Conservation (phyloP, 768 basidiomycete species). For the Tulasnella sp. region DNA sequence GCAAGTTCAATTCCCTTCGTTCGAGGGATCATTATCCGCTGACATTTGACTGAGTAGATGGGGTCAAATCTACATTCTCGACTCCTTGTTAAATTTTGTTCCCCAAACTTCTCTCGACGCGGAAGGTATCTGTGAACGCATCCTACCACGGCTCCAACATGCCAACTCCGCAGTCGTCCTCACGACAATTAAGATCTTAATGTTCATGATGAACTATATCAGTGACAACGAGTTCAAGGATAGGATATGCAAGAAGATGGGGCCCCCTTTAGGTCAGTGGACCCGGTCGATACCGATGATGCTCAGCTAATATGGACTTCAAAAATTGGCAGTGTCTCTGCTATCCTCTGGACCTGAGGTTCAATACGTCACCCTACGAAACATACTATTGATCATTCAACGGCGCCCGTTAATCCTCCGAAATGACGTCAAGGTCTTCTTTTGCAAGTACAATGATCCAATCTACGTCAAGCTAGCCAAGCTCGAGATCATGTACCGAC, state of each 20-base stretch:
- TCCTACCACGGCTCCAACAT: constrained; percentile 88
- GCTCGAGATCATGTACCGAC: constrained; percentile 96
- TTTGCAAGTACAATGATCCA: constrained; percentile 99
- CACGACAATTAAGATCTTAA: constrained; percentile 91
- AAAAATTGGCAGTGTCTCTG: constrained; percentile 59
- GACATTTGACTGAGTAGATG: constrained; percentile 52
- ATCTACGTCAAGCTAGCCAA: constrained; percentile 99
- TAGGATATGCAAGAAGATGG: constrained; percentile 94
- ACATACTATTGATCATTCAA: constrained; percentile 96
- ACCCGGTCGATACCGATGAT: background rate
- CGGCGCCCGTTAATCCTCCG: constrained; percentile 83
- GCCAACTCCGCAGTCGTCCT: constrained; percentile 99
- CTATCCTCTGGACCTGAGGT: constrained; percentile 97
- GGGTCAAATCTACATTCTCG: constrained; percentile 98
- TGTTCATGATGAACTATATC: constrained; percentile 99
- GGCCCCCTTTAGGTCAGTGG: constrained; percentile 78
- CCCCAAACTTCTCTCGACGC: constrained; percentile 83
- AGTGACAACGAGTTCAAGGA: constrained; percentile 78
- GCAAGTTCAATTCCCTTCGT: constrained; percentile 44
- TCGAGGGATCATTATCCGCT: background rate
- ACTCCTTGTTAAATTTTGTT: constrained; percentile 88
- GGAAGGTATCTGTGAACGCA: constrained; percentile 90
- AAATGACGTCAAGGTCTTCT: constrained; percentile 98
- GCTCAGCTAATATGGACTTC: constrained; percentile 12
- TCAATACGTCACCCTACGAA: constrained; percentile 94